Evolutionary conservation across 306 rosid species (phyloP).

Genomic region (Cajanus cajan): DNA sequence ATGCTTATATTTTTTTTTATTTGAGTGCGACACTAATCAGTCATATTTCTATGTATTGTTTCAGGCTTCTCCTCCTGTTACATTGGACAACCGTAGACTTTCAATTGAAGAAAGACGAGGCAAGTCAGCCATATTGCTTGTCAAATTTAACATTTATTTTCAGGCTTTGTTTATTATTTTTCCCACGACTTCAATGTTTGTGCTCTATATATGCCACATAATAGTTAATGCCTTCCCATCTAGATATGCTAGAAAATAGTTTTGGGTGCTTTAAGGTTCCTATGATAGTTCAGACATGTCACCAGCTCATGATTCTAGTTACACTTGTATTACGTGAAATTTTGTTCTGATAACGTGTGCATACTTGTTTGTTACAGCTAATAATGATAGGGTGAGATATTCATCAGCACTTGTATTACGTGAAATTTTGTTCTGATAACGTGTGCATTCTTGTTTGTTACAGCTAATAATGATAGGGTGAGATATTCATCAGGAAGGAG

Average conservation of each 20-base stretch:
- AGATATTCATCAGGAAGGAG: slow-evolving; percentile 61
- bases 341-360: neutral
- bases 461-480: slow-evolving; percentile 68
- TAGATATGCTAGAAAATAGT: neutral
- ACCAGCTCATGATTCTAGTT: neutral
- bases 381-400: too few species aligned
- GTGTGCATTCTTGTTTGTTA: slow-evolving; percentile 19
- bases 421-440: neutral
- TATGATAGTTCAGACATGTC: neutral
- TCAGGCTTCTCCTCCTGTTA: slow-evolving; percentile 73
- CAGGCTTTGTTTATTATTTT: neutral
- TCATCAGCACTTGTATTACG: neutral
- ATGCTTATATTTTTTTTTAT: neutral
- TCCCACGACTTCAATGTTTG: neutral
- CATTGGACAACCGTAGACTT: slow-evolving; percentile 43
- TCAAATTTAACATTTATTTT: neutral
- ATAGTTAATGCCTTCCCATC: neutral
- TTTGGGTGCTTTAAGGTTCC: neutral
- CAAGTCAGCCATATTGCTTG: slow-evolving; percentile 28
- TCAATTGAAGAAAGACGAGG: slow-evolving; percentile 82
- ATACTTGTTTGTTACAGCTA: too few species aligned
- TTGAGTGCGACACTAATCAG: neutral
- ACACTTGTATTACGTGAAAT: neutral
- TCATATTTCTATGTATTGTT: neutral
- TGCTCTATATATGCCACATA: neutral